Base-by-base conservation (phyloP, 2,329 filamentous ascomycete genomes). In the Diplodia sapinea region DNA sequence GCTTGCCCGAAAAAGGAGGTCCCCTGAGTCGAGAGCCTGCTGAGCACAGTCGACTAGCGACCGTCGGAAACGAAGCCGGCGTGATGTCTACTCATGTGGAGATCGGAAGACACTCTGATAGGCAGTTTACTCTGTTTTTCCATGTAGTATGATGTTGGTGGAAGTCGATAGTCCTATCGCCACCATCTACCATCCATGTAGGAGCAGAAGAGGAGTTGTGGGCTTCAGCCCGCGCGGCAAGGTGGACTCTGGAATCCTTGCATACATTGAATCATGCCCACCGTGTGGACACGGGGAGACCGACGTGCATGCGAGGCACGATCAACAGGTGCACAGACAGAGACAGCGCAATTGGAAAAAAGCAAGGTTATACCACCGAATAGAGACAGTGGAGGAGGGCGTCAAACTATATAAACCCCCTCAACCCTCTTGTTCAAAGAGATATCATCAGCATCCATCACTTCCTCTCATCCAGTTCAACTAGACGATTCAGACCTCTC, bases 371-470 rank as follows among this genome's bases (percentile, higher is more conserved):
- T 47, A 20, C 43, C 26, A n/a, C 20, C 6, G 31, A 9, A 55
- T 36, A 3, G 29, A 7, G 29, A 31, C 8, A 15, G 47, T 5
- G 23, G 38, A 33, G n/a, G 57, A 62, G n/a, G 26, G 26, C 26
- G 26, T 26, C 26, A 4, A 26, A 17, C 15, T 69, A 69, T 69
- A 65, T 52, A 69, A 69, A 55, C 59, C 40, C 36, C 26, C 12
- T 51, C 20, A 15, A 54, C 29, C 43, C 20, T 29, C 66, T n/a
- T 59, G 20, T 54, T 26, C 31, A 51, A 65, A 23, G 15, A 17
- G 17, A 23, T 52, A 70, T 68, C 68, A 69, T 64, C 69, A 69
- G 50, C 55, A 68, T 29, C 69, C 68, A 49, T 26, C 23, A 38
- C 67, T 57, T 17, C 54, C 29, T 43, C 40, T 11, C 43, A 57